These are phyloP conservation scores for Ogataea hybrid DNA, from an alignment of 1,139 yeast species.

Conservation along the genomic window DNA sequence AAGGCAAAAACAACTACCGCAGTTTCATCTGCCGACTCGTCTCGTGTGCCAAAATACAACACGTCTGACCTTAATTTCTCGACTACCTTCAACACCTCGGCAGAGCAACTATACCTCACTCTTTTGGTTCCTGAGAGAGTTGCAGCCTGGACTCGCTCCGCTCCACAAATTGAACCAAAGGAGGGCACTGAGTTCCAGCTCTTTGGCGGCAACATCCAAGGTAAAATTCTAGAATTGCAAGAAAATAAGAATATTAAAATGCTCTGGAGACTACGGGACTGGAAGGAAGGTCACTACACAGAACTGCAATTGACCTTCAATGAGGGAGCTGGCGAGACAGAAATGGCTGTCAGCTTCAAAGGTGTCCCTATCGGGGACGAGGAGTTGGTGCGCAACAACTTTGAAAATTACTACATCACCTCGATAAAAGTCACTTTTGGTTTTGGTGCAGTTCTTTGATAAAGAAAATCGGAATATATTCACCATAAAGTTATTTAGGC, in stretches of 20 bases:
- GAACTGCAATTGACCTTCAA: conserved; percentile 60
- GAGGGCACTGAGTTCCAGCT: conserved; percentile 66
- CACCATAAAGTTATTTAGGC: not conserved
- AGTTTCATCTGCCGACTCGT: not conserved
- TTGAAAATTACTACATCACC: conserved; percentile 83
- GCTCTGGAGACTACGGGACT: conserved; percentile 84
- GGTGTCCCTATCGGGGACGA: conserved; percentile 99
- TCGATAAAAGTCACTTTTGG: conserved; percentile 91
- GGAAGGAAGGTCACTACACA: conserved; percentile 86
- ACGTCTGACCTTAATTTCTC: conserved; percentile 78
- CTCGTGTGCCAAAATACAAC: conserved; percentile 56
- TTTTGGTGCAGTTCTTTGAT: conserved; percentile 75
- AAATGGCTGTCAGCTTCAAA: conserved; percentile 70
- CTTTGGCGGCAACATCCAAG: conserved; percentile 88
- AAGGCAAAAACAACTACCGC: conserved; percentile 5
- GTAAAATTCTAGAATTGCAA: conserved; percentile 62
- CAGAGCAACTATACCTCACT: conserved; percentile 77
- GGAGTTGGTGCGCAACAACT: conserved; percentile 80
- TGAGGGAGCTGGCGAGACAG: conserved; percentile 82
- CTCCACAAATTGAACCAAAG: conserved; percentile 59
- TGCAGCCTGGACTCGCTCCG: conserved; percentile 86
- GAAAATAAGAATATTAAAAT: conserved; percentile 60
- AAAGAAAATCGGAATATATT: conserved; percentile 2
- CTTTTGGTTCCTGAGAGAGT: conserved; percentile 74
- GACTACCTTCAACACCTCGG: conserved; percentile 81